Percentiles rank a stretch among this genome's conserved stretches.
Conservation (phyloP, 345 rosid genomes). For the Capsella bursapastoris region DNA sequence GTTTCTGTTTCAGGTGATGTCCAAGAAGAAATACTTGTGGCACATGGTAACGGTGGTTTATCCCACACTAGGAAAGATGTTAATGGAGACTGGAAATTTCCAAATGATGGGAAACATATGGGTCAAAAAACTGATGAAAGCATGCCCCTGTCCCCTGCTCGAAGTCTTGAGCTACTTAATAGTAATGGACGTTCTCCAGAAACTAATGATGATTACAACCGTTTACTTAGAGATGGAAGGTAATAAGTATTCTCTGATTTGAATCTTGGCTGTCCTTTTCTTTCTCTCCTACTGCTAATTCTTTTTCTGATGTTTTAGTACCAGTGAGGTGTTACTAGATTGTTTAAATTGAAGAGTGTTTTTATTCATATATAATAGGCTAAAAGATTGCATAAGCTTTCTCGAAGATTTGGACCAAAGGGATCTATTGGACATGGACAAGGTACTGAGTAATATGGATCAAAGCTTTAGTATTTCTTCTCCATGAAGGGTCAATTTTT, state of each 20-base stretch:
- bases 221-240: slow-evolving; percentile 75
- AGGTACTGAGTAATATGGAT: slow-evolving; percentile 52
- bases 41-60: slow-evolving; percentile 46
- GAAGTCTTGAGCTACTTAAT: slow-evolving; percentile 31
- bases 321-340: slow-evolving; percentile 22
- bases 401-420: slow-evolving; percentile 75
- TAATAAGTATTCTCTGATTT: slow-evolving; percentile 41
- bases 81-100: slow-evolving; percentile 45
- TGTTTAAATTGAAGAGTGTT: slow-evolving; percentile 12
- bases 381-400: slow-evolving; percentile 69
- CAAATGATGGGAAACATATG: slow-evolving; percentile 47
- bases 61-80: slow-evolving; percentile 46
- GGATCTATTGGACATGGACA: slow-evolving; percentile 75
- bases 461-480: slow-evolving; percentile 10
- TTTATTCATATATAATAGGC: slow-evolving; percentile 50
- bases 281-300: background rate
- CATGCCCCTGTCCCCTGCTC: slow-evolving; percentile 43
- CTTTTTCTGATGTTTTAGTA: slow-evolving; percentile 15
- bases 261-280: slow-evolving; percentile 22
- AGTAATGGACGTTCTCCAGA: slow-evolving; percentile 47
- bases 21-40: slow-evolving; percentile 44
- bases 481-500: background rate
- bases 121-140: slow-evolving; percentile 46
- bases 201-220: slow-evolving; percentile 54
- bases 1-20: slow-evolving; percentile 49